Conservation (phyloP, 768 basidiomycete species). For the Amanita pallidorosea region DNA sequence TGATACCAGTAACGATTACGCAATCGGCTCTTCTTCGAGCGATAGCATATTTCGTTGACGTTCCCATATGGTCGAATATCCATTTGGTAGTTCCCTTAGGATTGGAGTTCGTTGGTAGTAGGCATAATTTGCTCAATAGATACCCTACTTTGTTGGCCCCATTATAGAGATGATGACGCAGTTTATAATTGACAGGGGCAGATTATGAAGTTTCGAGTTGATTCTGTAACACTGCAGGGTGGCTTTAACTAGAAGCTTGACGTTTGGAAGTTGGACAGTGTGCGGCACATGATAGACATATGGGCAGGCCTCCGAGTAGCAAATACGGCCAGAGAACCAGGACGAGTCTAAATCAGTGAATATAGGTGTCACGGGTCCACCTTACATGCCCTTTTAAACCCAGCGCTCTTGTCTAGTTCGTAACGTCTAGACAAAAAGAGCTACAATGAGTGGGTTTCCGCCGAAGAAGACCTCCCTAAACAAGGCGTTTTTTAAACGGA, state of each 20-base stretch:
- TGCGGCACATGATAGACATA: neutral
- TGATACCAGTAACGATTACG: neutral
- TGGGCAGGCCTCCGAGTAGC: neutral
- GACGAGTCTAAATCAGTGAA: neutral
- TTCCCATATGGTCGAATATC: constrained; percentile 7
- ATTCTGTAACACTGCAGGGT: neutral
- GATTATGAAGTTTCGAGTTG: neutral
- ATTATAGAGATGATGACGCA: neutral
- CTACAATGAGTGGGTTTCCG: neutral
- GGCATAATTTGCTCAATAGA: constrained; percentile 2
- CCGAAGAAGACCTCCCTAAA: neutral
- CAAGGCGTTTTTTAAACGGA: neutral
- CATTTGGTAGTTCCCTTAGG: constrained; percentile 6
- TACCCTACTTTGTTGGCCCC: constrained; percentile 3
- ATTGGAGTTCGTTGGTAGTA: constrained; percentile 1
- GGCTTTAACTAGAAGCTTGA: neutral
- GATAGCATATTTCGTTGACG: neutral
- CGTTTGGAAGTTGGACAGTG: neutral
- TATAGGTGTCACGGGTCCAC: neutral
- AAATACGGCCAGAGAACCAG: neutral
- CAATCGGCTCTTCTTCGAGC: neutral
- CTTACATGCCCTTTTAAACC: neutral
- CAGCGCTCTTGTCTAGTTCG: neutral
- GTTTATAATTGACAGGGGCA: neutral
- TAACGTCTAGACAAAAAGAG: neutral